phyloP scores from a whole-genome alignment of 2,329 filamentous ascomycete species.

The Fusarium illudens region DNA sequence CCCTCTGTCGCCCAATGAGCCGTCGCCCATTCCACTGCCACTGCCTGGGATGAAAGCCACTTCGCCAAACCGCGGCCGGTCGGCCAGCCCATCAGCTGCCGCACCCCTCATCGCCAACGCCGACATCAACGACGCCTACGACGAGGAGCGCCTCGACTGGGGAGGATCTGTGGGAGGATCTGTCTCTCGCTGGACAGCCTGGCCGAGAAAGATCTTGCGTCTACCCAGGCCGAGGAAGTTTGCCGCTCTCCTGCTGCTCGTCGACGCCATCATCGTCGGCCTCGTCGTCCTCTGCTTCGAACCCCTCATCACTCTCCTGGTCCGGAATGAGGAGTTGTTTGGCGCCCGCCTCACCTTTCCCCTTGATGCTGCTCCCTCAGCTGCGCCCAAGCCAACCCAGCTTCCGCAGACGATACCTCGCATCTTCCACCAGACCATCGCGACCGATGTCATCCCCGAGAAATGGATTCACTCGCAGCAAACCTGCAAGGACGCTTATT shows the following conservation, averaged over 20 bases:
- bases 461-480: conserved; percentile 72
- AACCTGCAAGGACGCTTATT: conserved; percentile 72
- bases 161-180: not conserved
- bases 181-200: conserved; percentile 15
- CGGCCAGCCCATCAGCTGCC: not conserved
- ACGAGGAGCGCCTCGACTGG: conserved; percentile 41
- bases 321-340: conserved; percentile 51
- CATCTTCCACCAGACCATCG: conserved; percentile 80
- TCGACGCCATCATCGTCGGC: conserved; percentile 69
- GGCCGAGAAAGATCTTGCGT: conserved; percentile 38
- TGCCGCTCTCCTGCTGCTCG: conserved; percentile 66
- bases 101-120: not conserved
- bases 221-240: conserved; percentile 32
- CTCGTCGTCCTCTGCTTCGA: conserved; percentile 74
- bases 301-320: conserved; percentile 74
- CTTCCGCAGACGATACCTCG: conserved; percentile 76
- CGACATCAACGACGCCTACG: conserved; percentile 27
- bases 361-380: conserved; percentile 53
- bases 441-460: conserved; percentile 72
- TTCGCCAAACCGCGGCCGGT: conserved; percentile 7
- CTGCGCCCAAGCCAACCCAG: conserved; percentile 75
- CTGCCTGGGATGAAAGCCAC: not conserved
- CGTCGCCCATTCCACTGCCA: not conserved
- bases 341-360: conserved; percentile 37
- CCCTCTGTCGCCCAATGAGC: not conserved